Evolutionary conservation across 148 eudicot species (phyloP).

Genomic region (Rhododendron molle): DNA sequence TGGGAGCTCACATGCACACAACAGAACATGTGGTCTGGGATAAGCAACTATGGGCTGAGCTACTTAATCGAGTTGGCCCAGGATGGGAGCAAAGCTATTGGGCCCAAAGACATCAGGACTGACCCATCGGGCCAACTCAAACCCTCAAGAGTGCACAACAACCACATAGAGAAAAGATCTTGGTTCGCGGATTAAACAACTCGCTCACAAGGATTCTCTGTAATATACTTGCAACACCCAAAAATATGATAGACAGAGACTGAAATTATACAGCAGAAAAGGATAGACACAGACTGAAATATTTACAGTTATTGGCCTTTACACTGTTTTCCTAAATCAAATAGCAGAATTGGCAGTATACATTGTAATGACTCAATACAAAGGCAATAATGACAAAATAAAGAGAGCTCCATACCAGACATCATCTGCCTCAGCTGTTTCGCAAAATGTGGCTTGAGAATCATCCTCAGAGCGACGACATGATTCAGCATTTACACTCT

Average conservation of each 20-base stretch:
- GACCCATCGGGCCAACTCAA: neutral
- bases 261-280: neutral
- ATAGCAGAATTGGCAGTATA: neutral
- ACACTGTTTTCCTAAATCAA: neutral
- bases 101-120: neutral
- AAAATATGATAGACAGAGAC: too few species aligned
- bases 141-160: neutral
- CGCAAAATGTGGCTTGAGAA: conserved; percentile 52
- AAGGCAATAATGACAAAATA: neutral
- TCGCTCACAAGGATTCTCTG: neutral
- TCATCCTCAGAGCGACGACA: conserved; percentile 54
- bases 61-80: neutral
- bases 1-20: neutral
- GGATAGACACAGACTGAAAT: neutral
- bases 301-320: neutral
- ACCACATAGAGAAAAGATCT: neutral
- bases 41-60: neutral
- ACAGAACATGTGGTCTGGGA: neutral
- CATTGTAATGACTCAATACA: neutral
- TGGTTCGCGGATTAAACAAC: neutral
- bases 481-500: conserved; percentile 48
- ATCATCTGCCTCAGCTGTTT: conserved; percentile 53
- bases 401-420: conserved; percentile 59
- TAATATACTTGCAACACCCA: neutral
- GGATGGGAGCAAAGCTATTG: neutral